Percentiles rank a stretch among this genome's conserved stretches.
phyloP scores from a whole-genome alignment of 257 asterid species.

The Ajuga chamaepitys region DNA sequence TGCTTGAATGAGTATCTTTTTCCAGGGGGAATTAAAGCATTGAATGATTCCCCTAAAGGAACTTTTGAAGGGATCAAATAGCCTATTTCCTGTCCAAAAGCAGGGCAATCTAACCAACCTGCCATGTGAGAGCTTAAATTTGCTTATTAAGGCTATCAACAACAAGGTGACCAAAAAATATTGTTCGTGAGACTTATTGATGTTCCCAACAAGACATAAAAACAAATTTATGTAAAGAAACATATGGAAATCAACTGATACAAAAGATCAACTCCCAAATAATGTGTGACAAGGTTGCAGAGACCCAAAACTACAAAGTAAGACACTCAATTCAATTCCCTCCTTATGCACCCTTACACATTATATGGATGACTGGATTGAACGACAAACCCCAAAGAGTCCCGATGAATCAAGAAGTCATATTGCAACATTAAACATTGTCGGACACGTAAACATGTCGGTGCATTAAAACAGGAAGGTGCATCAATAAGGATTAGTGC shows the following conservation, averaged over 20 bases:
- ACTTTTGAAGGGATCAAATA: conserved; percentile 90
- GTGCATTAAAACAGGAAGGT: neutral
- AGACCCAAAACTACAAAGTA: neutral
- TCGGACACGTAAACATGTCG: neutral
- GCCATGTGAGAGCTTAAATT: conserved; percentile 16
- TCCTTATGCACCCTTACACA: neutral
- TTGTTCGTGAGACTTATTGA: neutral
- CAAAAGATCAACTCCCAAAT: neutral
- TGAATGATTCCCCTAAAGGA: conserved; percentile 82
- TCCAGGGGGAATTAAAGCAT: conserved; percentile 65
- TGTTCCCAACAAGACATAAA: neutral
- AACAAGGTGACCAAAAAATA: neutral
- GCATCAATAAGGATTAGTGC: neutral
- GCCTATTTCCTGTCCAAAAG: conserved; percentile 67
- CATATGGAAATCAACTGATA: too few relatives aligned
- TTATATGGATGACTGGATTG: neutral
- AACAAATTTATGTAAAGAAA: too few relatives aligned
- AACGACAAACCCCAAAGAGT: neutral
- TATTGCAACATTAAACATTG: neutral
- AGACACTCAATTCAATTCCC: neutral
- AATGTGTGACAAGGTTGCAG: too few relatives aligned
- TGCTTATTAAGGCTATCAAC: neutral
- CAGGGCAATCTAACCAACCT: conserved; percentile 99
- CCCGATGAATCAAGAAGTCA: neutral
- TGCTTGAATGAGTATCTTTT: conserved; percentile 89